Percentiles rank a stretch among this genome's conserved stretches.
phyloP scores from a whole-genome alignment of 805 yeast genomes.

The Kuraishia ogatae region DNA sequence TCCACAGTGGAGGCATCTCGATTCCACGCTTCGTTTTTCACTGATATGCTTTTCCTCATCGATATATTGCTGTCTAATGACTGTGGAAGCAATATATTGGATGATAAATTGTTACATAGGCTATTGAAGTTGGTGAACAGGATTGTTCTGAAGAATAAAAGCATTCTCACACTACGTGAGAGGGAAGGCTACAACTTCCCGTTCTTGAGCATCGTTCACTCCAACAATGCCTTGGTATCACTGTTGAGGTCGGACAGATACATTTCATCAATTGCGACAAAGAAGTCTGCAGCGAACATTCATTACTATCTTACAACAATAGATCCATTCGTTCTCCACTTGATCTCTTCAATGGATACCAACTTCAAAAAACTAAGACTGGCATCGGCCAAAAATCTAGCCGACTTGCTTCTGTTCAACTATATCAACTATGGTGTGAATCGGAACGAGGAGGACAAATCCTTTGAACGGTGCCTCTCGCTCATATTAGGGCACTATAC shows the following conservation, averaged over 20 bases:
- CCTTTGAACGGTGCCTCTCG: slow-evolving; percentile 16
- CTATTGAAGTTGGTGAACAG: slow-evolving; percentile 19
- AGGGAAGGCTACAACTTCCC: slow-evolving; percentile 19
- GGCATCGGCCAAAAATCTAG: slow-evolving; percentile 18
- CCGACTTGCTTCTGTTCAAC: slow-evolving; percentile 23
- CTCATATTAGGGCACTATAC: slow-evolving; percentile 11
- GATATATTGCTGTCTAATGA: slow-evolving; percentile 21
- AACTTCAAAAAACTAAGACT: slow-evolving; percentile 19
- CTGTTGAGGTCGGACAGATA: slow-evolving; percentile 23
- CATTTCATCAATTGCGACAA: slow-evolving; percentile 13
- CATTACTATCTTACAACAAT: slow-evolving; percentile 15
- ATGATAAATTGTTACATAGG: slow-evolving; percentile 20
- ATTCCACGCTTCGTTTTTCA: slow-evolving; percentile 23
- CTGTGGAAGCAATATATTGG: slow-evolving; percentile 16
- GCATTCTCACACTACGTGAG: slow-evolving; percentile 1
- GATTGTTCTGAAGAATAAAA: slow-evolving; percentile 12
- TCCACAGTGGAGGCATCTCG: slow-evolving; percentile 19
- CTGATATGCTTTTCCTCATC: slow-evolving; percentile 18
- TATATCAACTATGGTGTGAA: slow-evolving; percentile 20
- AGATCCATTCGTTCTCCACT: slow-evolving; percentile 8
- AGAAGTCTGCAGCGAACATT: slow-evolving; percentile 13
- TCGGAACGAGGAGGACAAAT: slow-evolving; percentile 13
- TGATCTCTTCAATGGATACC: slow-evolving; percentile 18
- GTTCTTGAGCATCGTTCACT: slow-evolving; percentile 17
- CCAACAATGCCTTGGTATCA: slow-evolving; percentile 17